phyloP scores from a whole-genome alignment of 176 grass and related monocot genomes.

The Luzula sylvatica region DNA sequence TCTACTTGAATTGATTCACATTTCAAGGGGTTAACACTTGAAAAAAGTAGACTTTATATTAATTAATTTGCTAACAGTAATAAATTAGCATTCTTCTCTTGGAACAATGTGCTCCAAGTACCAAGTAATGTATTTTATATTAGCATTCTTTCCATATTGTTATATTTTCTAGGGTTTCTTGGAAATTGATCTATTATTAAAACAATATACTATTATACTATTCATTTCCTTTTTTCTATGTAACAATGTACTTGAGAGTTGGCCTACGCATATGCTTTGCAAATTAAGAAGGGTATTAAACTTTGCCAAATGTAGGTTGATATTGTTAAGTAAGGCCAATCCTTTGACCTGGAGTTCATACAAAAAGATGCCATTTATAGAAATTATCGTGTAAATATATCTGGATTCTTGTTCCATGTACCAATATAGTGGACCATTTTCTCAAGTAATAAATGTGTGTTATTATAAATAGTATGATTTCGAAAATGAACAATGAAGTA shows the following conservation, averaged over 20 bases:
- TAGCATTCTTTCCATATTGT: too few species aligned
- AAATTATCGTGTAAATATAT: constrained; percentile 2
- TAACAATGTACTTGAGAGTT: not conserved
- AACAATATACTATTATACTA: constrained; percentile 19
- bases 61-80: constrained; percentile 12
- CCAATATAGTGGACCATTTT: constrained; percentile 4
- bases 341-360: not conserved
- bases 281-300: constrained; percentile 1
- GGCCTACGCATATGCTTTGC: constrained; percentile 11
- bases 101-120: constrained; percentile 17
- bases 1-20: constrained; percentile 1
- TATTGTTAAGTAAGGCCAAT: not conserved
- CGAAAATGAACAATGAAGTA: too few species aligned
- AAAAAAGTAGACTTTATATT: constrained; percentile 3
- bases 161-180: constrained; percentile 5
- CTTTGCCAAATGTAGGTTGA: constrained; percentile 11
- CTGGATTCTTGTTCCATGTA: not conserved
- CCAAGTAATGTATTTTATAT: constrained; percentile 9
- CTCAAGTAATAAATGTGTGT: not conserved
- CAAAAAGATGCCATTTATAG: constrained; percentile 12
- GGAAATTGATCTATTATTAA: constrained; percentile 4
- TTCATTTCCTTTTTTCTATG: not conserved
- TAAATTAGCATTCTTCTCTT: constrained; percentile 4
- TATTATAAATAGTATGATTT: not conserved
- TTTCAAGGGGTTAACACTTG: not conserved